These are phyloP conservation scores for Termitomyces sp. DNA, from an alignment of 768 basidiomycete genomes.

Conservation along the genomic window DNA sequence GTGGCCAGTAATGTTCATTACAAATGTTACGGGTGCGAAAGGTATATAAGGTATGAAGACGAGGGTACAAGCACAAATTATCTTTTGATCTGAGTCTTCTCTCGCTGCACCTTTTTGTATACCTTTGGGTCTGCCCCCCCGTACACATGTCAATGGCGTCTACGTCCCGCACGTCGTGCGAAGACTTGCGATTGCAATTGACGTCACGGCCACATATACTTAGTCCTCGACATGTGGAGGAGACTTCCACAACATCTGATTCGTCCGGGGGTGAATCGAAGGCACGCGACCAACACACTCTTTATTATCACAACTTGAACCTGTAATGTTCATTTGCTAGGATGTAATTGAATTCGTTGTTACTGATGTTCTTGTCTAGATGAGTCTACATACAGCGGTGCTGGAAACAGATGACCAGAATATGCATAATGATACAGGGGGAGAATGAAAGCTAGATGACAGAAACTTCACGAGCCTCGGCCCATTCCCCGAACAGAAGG, in stretches of 20 bases:
- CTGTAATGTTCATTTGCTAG: background rate
- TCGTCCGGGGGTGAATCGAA: no score
- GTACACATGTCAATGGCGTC: no score
- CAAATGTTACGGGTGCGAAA: background rate
- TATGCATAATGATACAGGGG: conserved; percentile 16
- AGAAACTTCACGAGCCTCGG: conserved; percentile 44
- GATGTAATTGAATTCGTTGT: background rate
- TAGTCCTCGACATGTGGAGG: no score
- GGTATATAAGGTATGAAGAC: background rate
- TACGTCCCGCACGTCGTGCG: no score
- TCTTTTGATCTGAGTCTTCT: no score
- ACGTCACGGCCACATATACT: background rate
- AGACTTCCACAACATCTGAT: no score
- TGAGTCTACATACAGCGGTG: conserved; percentile 8
- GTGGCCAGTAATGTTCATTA: background rate
- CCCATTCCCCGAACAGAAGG: conserved; percentile 82
- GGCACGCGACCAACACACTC: background rate
- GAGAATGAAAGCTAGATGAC: conserved; percentile 24
- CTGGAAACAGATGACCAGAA: conserved; percentile 5
- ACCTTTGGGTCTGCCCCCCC: no score
- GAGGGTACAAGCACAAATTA: no score
- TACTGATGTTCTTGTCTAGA: conserved; percentile 11
- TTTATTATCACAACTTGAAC: background rate
- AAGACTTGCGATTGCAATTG: background rate
- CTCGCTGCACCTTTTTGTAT: no score